These are phyloP conservation scores for Tanacetum coccineum DNA, from an alignment of 129 eudicot species.

Conservation along the genomic window DNA sequence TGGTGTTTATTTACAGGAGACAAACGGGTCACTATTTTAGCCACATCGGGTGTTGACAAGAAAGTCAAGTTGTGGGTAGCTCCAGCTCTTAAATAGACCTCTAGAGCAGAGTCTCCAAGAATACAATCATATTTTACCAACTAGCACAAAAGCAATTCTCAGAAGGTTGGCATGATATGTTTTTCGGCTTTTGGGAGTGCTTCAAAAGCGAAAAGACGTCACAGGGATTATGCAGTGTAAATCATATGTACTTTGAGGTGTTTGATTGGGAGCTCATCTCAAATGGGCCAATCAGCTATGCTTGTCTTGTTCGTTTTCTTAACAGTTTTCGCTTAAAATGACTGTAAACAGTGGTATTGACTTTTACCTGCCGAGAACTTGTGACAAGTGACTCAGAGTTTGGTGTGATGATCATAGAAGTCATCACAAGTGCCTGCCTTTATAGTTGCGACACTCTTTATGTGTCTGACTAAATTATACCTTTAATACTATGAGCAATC, in stretches of 20 bases:
- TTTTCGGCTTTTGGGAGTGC: slow-evolving; percentile 16
- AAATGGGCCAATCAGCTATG: too few relatives aligned
- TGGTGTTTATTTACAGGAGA: slow-evolving; percentile 41
- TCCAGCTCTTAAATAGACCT: slow-evolving; percentile 40
- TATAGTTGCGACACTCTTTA: not conserved
- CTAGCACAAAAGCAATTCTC: slow-evolving; percentile 15
- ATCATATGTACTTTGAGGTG: too few relatives aligned
- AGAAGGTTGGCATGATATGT: slow-evolving; percentile 15
- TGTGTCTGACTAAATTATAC: not conserved
- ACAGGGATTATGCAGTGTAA: not conserved
- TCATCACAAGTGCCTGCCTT: slow-evolving; percentile 23
- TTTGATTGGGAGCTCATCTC: too few relatives aligned
- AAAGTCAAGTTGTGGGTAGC: slow-evolving; percentile 95
- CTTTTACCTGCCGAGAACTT: slow-evolving; percentile 5
- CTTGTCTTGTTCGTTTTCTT: too few relatives aligned
- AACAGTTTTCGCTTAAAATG: too few relatives aligned
- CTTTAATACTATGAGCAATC: not conserved
- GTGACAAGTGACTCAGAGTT: slow-evolving; percentile 3
- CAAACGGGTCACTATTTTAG: slow-evolving; percentile 41
- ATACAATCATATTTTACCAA: slow-evolving; percentile 9
- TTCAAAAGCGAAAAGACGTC: not conserved
- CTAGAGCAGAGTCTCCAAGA: slow-evolving; percentile 19
- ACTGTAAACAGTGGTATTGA: too few relatives aligned
- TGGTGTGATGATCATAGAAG: slow-evolving; percentile 11
- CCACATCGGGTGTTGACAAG: slow-evolving; percentile 80